Conservation (phyloP, 1,139 yeast species). For the Hyphopichia pseudoburtonii region DNA sequence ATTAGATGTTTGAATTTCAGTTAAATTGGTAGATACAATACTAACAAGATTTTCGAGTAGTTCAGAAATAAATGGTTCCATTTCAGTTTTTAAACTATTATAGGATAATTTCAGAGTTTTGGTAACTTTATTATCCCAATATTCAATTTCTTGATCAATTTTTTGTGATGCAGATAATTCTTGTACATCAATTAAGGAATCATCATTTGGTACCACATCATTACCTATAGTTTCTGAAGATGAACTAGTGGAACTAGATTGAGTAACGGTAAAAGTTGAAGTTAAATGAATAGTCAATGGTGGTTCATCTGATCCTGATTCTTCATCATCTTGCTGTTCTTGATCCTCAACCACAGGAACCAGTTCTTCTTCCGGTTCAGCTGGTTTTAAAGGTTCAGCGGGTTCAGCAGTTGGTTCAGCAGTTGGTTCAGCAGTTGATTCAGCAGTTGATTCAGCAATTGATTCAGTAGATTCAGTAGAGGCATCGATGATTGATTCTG, state of each 20-base stretch:
- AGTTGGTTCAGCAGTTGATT: background rate
- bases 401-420: background rate
- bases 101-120: constrained; percentile 45
- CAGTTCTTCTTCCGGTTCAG: constrained; percentile 8
- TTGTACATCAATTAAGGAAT: too few species aligned
- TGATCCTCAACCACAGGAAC: background rate
- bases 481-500: background rate
- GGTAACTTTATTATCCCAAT: constrained; percentile 38
- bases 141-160: constrained; percentile 28
- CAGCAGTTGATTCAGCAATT: background rate
- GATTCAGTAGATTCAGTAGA: background rate
- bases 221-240: background rate
- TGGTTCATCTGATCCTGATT: constrained; percentile 3
- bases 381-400: constrained; percentile 6
- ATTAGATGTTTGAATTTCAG: constrained; percentile 40
- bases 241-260: constrained; percentile 10
- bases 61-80: constrained; percentile 33
- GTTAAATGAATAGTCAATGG: constrained; percentile 28
- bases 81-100: constrained; percentile 39
- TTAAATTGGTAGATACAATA: constrained; percentile 39
- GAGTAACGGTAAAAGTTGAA: constrained; percentile 28
- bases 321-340: constrained; percentile 8
- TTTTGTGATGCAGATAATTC: too few species aligned
- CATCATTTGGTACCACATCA: too few species aligned
- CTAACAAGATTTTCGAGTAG: constrained; percentile 36